These are phyloP conservation scores for Inonotus obliquus DNA, from an alignment of 1,284 basidiomycete species.

Conservation along the genomic window DNA sequence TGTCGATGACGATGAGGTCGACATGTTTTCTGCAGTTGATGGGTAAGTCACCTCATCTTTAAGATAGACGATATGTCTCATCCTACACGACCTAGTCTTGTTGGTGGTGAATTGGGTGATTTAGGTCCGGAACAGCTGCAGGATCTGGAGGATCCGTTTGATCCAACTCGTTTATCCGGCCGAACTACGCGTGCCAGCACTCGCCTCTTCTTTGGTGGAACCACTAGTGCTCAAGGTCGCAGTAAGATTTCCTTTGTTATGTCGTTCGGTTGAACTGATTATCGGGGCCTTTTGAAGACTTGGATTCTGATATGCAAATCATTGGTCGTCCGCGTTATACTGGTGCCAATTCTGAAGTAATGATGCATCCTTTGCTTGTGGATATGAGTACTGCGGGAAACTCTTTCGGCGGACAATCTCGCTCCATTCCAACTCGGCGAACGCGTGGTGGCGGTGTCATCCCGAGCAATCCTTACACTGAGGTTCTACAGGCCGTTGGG, in stretches of 20 bases:
- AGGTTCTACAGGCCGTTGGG: conserved; percentile 77
- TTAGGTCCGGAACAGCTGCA: conserved; percentile 38
- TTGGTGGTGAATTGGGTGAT: conserved; percentile 43
- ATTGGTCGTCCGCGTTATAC: conserved; percentile 57
- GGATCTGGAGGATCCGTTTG: conserved; percentile 42
- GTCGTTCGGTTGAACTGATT: background rate
- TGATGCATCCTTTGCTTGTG: conserved; percentile 79
- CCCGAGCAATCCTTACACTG: conserved; percentile 43
- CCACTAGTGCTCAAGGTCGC: background rate
- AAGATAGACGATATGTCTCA: background rate
- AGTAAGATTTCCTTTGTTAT: background rate
- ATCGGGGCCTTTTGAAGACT: conserved; percentile 21
- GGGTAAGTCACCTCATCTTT: conserved; percentile 48
- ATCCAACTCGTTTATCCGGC: conserved; percentile 46
- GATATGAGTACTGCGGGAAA: conserved; percentile 49
- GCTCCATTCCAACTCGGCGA: conserved; percentile 44
- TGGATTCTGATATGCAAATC: conserved; percentile 51
- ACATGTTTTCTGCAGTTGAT: conserved; percentile 61
- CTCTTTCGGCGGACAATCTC: conserved; percentile 37
- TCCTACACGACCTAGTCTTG: conserved; percentile 32
- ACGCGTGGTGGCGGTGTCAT: conserved; percentile 46
- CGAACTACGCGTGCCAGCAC: conserved; percentile 40
- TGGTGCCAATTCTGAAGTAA: conserved; percentile 51
- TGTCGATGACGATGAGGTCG: conserved; percentile 57
- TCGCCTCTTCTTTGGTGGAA: conserved; percentile 44